phyloP scores from a whole-genome alignment of 2,329 filamentous ascomycete genomes.

The Claviceps lovelessii region DNA sequence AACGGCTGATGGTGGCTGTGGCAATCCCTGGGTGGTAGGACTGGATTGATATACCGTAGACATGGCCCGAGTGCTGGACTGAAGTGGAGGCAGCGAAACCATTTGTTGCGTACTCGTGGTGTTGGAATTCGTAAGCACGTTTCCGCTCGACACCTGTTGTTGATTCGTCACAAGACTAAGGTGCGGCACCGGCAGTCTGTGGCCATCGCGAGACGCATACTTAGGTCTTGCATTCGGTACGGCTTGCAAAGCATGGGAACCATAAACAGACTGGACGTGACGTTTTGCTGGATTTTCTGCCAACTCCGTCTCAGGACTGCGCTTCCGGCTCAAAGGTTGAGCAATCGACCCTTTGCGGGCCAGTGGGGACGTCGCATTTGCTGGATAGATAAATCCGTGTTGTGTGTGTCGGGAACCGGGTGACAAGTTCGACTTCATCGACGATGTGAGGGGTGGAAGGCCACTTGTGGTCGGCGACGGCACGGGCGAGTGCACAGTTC shows the following conservation, averaged over 20 bases:
- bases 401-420: constrained; percentile 24
- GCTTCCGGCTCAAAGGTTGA: constrained; percentile 30
- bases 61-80: constrained; percentile 55
- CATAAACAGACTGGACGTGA: constrained; percentile 15
- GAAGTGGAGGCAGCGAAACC: constrained; percentile 49
- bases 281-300: constrained; percentile 43
- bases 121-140: constrained; percentile 28
- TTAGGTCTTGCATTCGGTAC: constrained; percentile 10
- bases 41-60: constrained; percentile 55
- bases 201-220: constrained; percentile 10
- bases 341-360: constrained; percentile 31
- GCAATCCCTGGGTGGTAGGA: constrained; percentile 22
- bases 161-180: constrained; percentile 48
- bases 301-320: constrained; percentile 34
- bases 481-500: constrained; percentile 29
- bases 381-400: constrained; percentile 25
- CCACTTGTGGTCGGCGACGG: constrained; percentile 32
- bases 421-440: constrained; percentile 23
- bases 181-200: constrained; percentile 54
- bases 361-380: constrained; percentile 32
- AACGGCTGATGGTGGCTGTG: constrained; percentile 21
- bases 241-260: constrained; percentile 6
- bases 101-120: constrained; percentile 14
- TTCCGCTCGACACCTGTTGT: constrained; percentile 19
- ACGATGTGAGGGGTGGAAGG: constrained; percentile 21